Evolutionary conservation across 2,329 filamentous ascomycete genomes (phyloP).

Genomic region (Chaetomium strumarium): DNA sequence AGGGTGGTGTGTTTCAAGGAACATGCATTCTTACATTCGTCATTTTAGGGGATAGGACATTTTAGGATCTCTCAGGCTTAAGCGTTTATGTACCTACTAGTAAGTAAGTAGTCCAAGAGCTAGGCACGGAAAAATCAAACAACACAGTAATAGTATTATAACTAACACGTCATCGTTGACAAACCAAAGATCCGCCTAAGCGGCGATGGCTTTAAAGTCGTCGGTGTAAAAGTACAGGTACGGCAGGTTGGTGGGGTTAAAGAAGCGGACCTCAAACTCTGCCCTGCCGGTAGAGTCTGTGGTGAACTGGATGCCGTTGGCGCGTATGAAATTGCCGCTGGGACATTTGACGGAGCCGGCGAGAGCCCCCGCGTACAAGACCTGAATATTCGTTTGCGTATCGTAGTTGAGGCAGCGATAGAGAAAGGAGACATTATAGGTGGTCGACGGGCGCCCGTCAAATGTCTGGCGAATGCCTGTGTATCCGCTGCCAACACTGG

Average conservation of each 20-base stretch:
- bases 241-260: neutral
- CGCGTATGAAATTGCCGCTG: neutral
- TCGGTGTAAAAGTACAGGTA: neutral
- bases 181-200: no score
- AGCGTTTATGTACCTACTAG: no score
- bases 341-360: neutral
- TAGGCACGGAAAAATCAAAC: no score
- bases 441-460: constrained; percentile 14
- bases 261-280: neutral
- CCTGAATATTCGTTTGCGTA: neutral
- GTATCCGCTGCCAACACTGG: constrained; percentile 7
- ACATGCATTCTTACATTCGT: no score
- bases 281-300: neutral
- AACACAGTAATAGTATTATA: no score
- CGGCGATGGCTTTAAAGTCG: neutral
- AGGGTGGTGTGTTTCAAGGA: no score
- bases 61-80: neutral
- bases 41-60: neutral
- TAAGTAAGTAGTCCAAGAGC: no score
- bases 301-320: neutral
- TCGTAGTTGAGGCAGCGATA: constrained; percentile 23
- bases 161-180: no score
- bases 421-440: constrained; percentile 17
- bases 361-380: neutral
- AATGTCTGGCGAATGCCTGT: constrained; percentile 10